A percentile compares a stretch with the other conserved stretches of the same genome.
These are phyloP conservation scores for Phytopythium aichiense DNA, from an alignment of 352 stramenopile genomes.

Conservation along the genomic window DNA sequence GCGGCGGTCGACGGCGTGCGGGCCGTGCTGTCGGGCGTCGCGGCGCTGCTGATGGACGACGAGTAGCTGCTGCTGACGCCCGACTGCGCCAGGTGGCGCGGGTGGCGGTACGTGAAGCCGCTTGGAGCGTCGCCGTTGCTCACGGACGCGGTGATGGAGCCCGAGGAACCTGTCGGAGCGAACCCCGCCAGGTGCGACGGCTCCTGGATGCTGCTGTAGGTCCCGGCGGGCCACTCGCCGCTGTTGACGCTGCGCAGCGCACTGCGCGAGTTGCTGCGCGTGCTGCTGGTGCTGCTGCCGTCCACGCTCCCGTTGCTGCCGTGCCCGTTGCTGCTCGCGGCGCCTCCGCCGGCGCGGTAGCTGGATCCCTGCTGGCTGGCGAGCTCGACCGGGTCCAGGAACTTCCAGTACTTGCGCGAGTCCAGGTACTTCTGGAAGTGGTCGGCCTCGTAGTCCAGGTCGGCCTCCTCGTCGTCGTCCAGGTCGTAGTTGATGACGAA, in stretches of 20 bases:
- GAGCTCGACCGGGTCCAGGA: constrained; percentile 37
- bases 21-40: constrained; percentile 1
- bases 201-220: constrained; percentile 9
- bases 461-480: constrained; percentile 32
- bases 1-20: constrained; percentile 1
- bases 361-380: constrained; percentile 11
- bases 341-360: constrained; percentile 5
- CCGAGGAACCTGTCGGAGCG: constrained; percentile 6
- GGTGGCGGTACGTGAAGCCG: constrained; percentile 2
- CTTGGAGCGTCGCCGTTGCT: constrained; percentile 17
- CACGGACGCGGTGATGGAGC: constrained; percentile 16
- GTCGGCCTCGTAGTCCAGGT: constrained; percentile 51
- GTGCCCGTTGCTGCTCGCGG: constrained; percentile 2
- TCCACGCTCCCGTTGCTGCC: constrained; percentile 5
- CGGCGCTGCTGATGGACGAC: constrained; percentile 12
- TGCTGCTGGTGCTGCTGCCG: constrained; percentile 10
- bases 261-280: constrained; percentile 13
- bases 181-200: constrained; percentile 1
- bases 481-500: constrained; percentile 58
- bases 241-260: constrained; percentile 13
- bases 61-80: constrained; percentile 17
- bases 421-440: constrained; percentile 84
- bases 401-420: constrained; percentile 78
- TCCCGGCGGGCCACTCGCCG: constrained; percentile 25
- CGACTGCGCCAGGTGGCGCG: constrained; percentile 8